Evolutionary conservation across 1,284 basidiomycete genomes (phyloP).

Genomic region (Austroboletus novae-zelandiae): DNA sequence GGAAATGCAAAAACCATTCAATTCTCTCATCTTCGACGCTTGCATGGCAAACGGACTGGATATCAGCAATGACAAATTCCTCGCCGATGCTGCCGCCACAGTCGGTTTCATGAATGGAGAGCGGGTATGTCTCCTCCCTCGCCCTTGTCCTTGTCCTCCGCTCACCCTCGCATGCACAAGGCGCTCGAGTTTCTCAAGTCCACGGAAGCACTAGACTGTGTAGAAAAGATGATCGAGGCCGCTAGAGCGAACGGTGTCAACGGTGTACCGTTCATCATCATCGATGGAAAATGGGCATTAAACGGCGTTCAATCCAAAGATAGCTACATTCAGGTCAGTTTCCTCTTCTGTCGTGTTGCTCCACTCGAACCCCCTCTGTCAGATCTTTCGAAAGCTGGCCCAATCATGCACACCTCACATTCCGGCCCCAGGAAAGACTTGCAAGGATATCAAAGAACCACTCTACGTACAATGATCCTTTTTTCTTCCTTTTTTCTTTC

Average conservation of each 20-base stretch:
- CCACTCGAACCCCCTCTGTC: background rate
- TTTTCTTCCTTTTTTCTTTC: background rate
- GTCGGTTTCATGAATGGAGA: constrained; percentile 58
- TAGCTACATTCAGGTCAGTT: constrained; percentile 64
- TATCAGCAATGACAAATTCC: constrained; percentile 55
- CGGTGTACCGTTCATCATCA: constrained; percentile 78
- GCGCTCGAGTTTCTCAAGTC: constrained; percentile 62
- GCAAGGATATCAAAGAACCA: constrained; percentile 23
- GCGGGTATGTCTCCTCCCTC: constrained; percentile 44
- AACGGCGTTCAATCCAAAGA: constrained; percentile 73
- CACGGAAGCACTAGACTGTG: constrained; percentile 65
- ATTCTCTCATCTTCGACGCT: constrained; percentile 63
- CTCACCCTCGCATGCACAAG: constrained; percentile 29
- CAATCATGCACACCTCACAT: constrained; percentile 12
- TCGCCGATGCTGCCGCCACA: constrained; percentile 61
- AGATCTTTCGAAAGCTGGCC: constrained; percentile 34
- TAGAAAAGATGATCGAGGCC: constrained; percentile 64
- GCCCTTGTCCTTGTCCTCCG: too few relatives aligned
- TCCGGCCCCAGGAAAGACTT: constrained; percentile 10
- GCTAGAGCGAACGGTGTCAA: constrained; percentile 70
- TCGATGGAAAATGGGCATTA: constrained; percentile 77
- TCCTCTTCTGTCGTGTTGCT: background rate
- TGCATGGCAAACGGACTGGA: constrained; percentile 67
- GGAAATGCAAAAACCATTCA: constrained; percentile 54
- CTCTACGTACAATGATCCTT: constrained; percentile 24